Evolutionary conservation across 495 filamentous ascomycete species (phyloP).

Genomic region (Cudoniella acicularis): DNA sequence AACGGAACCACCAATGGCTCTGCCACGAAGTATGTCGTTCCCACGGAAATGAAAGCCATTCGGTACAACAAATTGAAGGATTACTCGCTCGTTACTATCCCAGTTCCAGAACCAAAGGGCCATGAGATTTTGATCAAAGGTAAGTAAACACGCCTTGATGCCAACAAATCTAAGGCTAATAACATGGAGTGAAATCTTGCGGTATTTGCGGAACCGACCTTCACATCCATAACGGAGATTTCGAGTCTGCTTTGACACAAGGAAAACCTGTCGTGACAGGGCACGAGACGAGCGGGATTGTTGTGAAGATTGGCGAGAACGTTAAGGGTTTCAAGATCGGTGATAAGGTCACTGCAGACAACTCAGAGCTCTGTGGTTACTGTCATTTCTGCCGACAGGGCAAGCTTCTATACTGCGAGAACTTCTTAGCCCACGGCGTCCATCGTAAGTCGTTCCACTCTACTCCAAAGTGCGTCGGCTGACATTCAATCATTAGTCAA

Average conservation of each 20-base stretch:
- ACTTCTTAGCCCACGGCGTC: conserved; percentile 10
- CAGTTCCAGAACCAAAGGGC: conserved; percentile 8
- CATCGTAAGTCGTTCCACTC: conserved; percentile 10
- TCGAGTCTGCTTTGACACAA: conserved; percentile 2
- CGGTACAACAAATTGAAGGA: conserved; percentile 9
- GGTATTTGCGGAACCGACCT: conserved; percentile 9
- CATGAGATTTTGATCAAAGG: conserved; percentile 13
- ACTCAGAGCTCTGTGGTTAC: conserved; percentile 9
- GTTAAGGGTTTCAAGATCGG: conserved; percentile 54
- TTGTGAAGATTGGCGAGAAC: conserved; percentile 49
- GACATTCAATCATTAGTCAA: conserved; percentile 8
- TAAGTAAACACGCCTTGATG: neutral
- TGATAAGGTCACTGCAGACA: conserved; percentile 40
- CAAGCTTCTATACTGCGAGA: conserved; percentile 12
- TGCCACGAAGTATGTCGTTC: conserved; percentile 1
- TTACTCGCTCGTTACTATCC: conserved; percentile 8
- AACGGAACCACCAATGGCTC: conserved; percentile 10
- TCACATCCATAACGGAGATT: conserved; percentile 9
- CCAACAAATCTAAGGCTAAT: neutral
- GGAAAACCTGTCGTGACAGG: conserved; percentile 28
- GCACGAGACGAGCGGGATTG: conserved; percentile 49
- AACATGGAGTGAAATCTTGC: conserved; percentile 1
- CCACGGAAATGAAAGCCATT: conserved; percentile 12
- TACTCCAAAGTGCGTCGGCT: neutral
- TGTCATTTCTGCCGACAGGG: conserved; percentile 12